These are phyloP conservation scores for Euptelea pleiosperma DNA, from an alignment of 164 flowering plant species.

Conservation along the genomic window DNA sequence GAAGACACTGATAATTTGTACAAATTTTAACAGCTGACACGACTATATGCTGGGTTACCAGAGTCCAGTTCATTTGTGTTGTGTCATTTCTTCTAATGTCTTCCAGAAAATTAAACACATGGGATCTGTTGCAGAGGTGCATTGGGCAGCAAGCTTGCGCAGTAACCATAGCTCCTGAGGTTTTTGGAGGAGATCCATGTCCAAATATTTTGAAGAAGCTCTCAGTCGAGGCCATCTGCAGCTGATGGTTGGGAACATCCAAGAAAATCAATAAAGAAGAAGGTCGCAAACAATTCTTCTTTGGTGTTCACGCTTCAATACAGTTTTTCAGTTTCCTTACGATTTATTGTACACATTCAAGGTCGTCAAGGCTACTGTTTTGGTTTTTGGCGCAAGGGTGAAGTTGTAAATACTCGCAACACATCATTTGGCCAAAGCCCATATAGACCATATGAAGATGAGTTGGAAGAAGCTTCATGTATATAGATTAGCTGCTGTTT, in stretches of 20 bases:
- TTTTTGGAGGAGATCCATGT: constrained; percentile 51
- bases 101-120: neutral
- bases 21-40: neutral
- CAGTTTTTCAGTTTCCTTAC: constrained; percentile 4
- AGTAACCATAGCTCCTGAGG: constrained; percentile 33
- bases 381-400: constrained; percentile 13
- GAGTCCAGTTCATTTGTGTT: neutral
- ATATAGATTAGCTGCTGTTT: constrained; percentile 12
- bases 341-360: neutral
- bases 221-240: constrained; percentile 53
- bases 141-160: constrained; percentile 40
- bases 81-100: neutral
- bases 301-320: constrained; percentile 8
- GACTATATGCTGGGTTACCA: neutral
- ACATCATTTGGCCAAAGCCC: constrained; percentile 19
- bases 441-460: constrained; percentile 15
- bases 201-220: constrained; percentile 42
- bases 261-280: constrained; percentile 1
- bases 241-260: constrained; percentile 18
- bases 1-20: no score
- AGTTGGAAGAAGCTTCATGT: constrained; percentile 12
- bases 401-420: constrained; percentile 24
- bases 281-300: constrained; percentile 9
- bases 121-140: constrained; percentile 41
- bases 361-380: constrained; percentile 3